Evolutionary conservation across 306 rosid species (phyloP).

Genomic region (Abrus precatorius): DNA sequence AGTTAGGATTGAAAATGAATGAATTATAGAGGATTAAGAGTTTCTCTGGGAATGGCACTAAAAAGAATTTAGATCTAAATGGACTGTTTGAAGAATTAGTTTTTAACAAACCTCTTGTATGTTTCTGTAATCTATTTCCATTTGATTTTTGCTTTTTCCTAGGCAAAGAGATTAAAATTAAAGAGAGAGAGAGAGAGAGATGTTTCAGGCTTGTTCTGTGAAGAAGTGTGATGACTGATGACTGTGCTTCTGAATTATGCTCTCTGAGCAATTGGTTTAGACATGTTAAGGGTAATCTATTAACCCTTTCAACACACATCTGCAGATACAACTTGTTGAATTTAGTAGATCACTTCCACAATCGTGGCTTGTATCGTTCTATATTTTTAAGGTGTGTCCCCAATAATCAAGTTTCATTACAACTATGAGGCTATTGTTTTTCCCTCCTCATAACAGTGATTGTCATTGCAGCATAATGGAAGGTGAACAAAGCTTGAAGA

Average conservation of each 20-base stretch:
- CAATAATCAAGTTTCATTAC: slow-evolving; percentile 22
- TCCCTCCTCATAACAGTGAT: slow-evolving; percentile 8
- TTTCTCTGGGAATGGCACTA: background rate
- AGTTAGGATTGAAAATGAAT: background rate
- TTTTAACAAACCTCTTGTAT: slow-evolving; percentile 5
- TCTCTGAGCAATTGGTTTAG: slow-evolving; percentile 38
- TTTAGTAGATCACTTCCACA: slow-evolving; percentile 85
- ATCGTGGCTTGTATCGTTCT: slow-evolving; percentile 86
- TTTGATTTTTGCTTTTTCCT: slow-evolving; percentile 20
- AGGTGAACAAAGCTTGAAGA: slow-evolving; percentile 77
- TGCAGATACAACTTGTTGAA: slow-evolving; percentile 81
- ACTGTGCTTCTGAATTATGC: slow-evolving; percentile 36
- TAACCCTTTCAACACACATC: slow-evolving; percentile 45
- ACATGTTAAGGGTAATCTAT: slow-evolving; percentile 40
- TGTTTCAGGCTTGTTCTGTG: slow-evolving; percentile 26
- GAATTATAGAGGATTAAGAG: background rate
- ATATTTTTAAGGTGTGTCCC: slow-evolving; percentile 78
- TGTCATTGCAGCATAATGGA: slow-evolving; percentile 84
- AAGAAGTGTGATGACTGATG: slow-evolving; percentile 24
- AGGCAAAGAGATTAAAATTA: slow-evolving; percentile 13
- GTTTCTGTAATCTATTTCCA: background rate
- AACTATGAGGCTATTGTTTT: slow-evolving; percentile 14
- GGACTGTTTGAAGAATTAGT: background rate
- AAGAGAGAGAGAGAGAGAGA: background rate
- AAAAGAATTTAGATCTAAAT: slow-evolving; percentile 15